Conservation (phyloP, 257 asterid species). For the Anisodus tanguticus region DNA sequence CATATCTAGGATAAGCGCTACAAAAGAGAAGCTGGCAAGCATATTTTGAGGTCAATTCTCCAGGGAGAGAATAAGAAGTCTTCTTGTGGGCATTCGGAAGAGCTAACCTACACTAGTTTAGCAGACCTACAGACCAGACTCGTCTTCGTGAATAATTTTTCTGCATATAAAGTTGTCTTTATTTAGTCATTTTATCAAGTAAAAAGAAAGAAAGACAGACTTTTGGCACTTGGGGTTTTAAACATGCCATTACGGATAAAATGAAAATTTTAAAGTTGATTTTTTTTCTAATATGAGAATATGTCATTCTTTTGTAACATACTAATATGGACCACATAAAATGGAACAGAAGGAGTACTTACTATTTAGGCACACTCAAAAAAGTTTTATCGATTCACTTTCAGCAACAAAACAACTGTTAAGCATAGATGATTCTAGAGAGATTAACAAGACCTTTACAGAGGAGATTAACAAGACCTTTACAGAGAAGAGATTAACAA, state of each 20-base stretch:
- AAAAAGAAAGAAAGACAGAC: no score
- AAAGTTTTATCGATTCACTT: background rate
- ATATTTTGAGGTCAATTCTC: background rate
- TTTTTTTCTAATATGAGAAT: no score
- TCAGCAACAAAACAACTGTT: background rate
- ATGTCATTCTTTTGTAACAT: no score
- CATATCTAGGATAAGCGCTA: background rate
- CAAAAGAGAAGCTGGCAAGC: background rate
- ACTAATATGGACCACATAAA: no score
- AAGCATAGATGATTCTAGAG: background rate
- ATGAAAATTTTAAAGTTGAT: no score
- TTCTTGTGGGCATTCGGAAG: background rate
- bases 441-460: background rate
- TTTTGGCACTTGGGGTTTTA: no score
- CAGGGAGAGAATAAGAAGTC: background rate
- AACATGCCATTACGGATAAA: no score
- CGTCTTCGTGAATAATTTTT: no score
- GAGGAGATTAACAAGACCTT: no score
- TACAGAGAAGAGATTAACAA: background rate
- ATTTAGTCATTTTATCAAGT: background rate
- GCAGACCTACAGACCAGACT: background rate
- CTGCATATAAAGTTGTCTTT: background rate
- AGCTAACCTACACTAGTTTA: background rate
- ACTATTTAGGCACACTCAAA: background rate
- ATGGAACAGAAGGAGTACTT: background rate